phyloP scores from a whole-genome alignment of 75 land plant genomes.

The Isoetes taiwanensis region DNA sequence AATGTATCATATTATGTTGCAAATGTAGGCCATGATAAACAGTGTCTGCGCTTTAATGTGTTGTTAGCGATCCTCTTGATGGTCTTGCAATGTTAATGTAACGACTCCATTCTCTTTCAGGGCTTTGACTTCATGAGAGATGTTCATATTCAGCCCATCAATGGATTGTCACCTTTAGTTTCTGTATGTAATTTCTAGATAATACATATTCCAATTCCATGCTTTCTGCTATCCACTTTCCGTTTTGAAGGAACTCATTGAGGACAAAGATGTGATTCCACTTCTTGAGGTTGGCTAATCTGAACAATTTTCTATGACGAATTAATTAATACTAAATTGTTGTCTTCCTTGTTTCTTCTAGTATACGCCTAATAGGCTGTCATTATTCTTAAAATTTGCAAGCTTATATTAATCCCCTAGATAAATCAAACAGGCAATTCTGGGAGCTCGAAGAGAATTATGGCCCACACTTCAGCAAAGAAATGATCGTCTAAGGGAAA shows the following conservation, averaged over 20 bases:
- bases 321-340: not conserved
- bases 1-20: too few relatives aligned
- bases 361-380: not conserved
- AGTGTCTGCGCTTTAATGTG: too few relatives aligned
- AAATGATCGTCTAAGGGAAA: conserved; percentile 67
- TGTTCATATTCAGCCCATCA: conserved; percentile 74
- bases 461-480: conserved; percentile 39
- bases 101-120: too few relatives aligned
- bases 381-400: not conserved
- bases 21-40: too few relatives aligned
- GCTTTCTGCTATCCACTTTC: not conserved
- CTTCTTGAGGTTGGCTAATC: conserved; percentile 64
- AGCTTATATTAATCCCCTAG: not conserved
- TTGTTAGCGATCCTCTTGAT: too few relatives aligned
- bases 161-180: conserved; percentile 67
- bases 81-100: too few relatives aligned
- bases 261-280: conserved; percentile 63
- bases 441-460: conserved; percentile 85
- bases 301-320: not conserved
- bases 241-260: conserved; percentile 53
- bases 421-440: conserved; percentile 37
- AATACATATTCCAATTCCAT: not conserved
- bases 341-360: not conserved
- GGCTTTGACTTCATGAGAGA: conserved; percentile 94
- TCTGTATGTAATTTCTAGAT: conserved; percentile 34